Conservation (phyloP, 2,329 filamentous ascomycete genomes). For the Fusarium falciforme region DNA sequence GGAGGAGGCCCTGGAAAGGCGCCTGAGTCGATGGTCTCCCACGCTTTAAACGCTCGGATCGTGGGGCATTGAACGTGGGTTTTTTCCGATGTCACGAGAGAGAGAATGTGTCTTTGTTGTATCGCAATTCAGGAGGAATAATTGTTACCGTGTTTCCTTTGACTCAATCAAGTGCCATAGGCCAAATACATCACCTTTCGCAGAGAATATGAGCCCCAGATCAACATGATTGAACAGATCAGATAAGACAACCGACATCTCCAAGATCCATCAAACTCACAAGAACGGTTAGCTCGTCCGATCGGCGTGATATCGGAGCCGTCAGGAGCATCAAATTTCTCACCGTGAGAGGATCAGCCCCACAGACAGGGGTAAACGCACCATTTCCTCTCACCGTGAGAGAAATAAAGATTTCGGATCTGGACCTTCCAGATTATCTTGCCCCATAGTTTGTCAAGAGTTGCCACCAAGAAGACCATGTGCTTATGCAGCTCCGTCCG, state of each 20-base stretch:
- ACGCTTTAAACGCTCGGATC: not conserved
- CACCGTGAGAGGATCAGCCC: conserved; percentile 32
- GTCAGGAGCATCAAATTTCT: conserved; percentile 8
- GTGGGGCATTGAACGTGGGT: not conserved
- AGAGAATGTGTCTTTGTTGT: not conserved
- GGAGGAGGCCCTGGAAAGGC: not conserved
- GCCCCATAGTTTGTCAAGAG: not conserved
- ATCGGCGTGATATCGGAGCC: conserved; percentile 13
- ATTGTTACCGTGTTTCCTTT: not conserved
- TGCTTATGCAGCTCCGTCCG: conserved; percentile 42
- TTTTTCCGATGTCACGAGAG: not conserved
- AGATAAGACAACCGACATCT: not conserved
- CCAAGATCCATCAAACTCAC: not conserved
- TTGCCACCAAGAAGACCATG: conserved; percentile 2
- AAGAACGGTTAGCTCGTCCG: conserved; percentile 6
- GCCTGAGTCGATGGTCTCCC: not conserved
- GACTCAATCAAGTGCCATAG: not conserved
- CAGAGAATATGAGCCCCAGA: not conserved
- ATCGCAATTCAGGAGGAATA: not conserved
- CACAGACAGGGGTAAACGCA: conserved; percentile 3
- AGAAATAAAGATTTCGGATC: not conserved
- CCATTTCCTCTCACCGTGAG: conserved; percentile 30
- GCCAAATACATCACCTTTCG: not conserved
- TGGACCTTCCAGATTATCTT: not conserved
- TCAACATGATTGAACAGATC: not conserved